Conservation (phyloP, 1,139 yeast species). For the Zygosaccharomyces pseudobailii region DNA sequence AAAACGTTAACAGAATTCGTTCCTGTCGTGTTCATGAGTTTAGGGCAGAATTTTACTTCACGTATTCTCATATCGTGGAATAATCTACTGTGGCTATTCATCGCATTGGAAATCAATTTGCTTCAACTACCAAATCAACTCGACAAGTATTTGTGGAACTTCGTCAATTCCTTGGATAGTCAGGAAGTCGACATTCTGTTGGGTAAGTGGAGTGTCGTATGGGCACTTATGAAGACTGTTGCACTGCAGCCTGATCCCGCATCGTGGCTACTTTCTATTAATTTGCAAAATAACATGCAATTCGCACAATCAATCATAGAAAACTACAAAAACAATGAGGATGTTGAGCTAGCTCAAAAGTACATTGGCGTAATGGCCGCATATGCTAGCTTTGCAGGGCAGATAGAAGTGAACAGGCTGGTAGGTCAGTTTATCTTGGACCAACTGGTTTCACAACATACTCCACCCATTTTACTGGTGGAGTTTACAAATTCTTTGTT, state of each 20-base stretch:
- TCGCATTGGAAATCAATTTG: slow-evolving; percentile 22
- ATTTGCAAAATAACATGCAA: slow-evolving; percentile 20
- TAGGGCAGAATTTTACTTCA: slow-evolving; percentile 43
- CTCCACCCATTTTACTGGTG: slow-evolving; percentile 40
- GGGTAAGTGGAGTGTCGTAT: slow-evolving; percentile 52
- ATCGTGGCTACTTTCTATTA: slow-evolving; percentile 17
- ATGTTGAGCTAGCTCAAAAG: slow-evolving; percentile 25
- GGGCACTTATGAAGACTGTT: slow-evolving; percentile 52
- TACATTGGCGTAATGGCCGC: slow-evolving; percentile 50
- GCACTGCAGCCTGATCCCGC: slow-evolving; percentile 13
- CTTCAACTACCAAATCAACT: slow-evolving; percentile 22
- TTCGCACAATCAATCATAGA: slow-evolving; percentile 21
- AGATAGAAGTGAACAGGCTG: slow-evolving; percentile 42
- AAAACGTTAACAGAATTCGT: slow-evolving; percentile 36
- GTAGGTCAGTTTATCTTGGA: slow-evolving; percentile 47
- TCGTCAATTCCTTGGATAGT: slow-evolving; percentile 23
- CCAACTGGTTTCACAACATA: slow-evolving; percentile 25
- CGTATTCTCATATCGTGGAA: slow-evolving; percentile 64
- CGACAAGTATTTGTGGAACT: slow-evolving; percentile 39
- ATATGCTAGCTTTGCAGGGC: slow-evolving; percentile 48
- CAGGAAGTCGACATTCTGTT: slow-evolving; percentile 39
- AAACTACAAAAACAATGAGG: slow-evolving; percentile 23
- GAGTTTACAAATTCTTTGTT: slow-evolving; percentile 63
- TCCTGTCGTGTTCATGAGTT: slow-evolving; percentile 40
- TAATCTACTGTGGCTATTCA: slow-evolving; percentile 55